Base-by-base conservation (phyloP, 1,284 basidiomycete genomes). In the Papiliotrema fonsecae region DNA sequence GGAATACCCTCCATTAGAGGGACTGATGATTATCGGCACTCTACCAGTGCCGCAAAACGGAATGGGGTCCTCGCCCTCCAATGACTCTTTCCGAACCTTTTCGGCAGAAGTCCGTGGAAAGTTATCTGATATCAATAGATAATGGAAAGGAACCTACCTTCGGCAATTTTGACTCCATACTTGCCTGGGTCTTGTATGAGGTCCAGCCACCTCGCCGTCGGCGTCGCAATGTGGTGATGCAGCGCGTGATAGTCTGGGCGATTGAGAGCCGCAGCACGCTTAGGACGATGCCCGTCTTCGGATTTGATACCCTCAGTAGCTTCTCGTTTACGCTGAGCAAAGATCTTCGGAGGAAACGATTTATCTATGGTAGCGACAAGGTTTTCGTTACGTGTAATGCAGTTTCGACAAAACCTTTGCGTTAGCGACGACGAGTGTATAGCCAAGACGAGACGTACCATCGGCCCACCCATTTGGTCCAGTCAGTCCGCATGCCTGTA, bases 181-280 rank as follows among this genome's bases (percentile, higher is more conserved):
- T 66, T 67, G 18, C 49, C 62, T 7, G 72, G 72, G 47, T 74
- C 57, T 16, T 57, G 57, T 41, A 74, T 72, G 31, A 74, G 55
- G 13, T 69, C 61, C 25, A 74, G 45, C 72, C 72, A 74, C 25
- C 64, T 58, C 14, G 53, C 58, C 4, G 72, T 74, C 11, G 72
- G 70, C 6, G 70, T 69, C 9, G 71, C 58, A 24, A 66, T 65
- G 21, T 67, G 67, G 46, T 74, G 61, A 49, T 74, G 69, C 50
- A 73, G 55, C 27, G 68, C 70, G 44, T 65, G 59, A 50, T 74
- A 74, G 44, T 74, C 72, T 2, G 67, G 65, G 16, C 59, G 49
- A 25, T 67, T 56, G 22, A 67, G 43, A 4, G 69, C 65, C 0
- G 65, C 68, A 37, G 66, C 60, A 19, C 72, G 61, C 47, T 72